Percentiles rank a stretch among this genome's conserved stretches.
Conservation (phyloP, 129 eudicot species). For the Ambrosia artemisiifolia region DNA sequence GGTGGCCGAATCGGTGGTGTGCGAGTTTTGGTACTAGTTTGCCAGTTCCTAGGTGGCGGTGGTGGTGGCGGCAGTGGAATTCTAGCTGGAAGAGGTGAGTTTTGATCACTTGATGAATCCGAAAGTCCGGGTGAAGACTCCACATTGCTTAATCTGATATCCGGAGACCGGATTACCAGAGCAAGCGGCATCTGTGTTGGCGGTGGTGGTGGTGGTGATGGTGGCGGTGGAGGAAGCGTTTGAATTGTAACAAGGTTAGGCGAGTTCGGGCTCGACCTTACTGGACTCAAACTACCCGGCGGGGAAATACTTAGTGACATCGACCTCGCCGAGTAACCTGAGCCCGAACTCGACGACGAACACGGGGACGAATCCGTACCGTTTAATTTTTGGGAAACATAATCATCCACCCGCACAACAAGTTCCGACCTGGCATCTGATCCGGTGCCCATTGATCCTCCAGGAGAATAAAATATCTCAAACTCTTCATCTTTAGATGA, state of each 20-base stretch:
- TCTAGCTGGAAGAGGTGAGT: too few species aligned
- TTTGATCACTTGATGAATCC: too few species aligned
- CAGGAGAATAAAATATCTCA: slow-evolving; percentile 74
- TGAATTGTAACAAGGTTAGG: slow-evolving; percentile 58
- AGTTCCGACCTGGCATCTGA: slow-evolving; percentile 48
- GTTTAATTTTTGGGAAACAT: slow-evolving; percentile 22
- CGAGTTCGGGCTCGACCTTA: slow-evolving; percentile 49
- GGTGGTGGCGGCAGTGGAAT: too few species aligned
- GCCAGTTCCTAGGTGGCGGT: slow-evolving; percentile 43
- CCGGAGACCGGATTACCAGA: too few species aligned
- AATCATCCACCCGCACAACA: slow-evolving; percentile 35
- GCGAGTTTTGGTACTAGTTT: slow-evolving; percentile 17
- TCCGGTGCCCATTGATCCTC: slow-evolving; percentile 60
- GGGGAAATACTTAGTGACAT: slow-evolving; percentile 60
- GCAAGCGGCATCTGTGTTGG: slow-evolving; percentile 22
- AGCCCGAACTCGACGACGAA: slow-evolving; percentile 51
- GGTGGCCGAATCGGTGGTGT: slow-evolving; percentile 39
- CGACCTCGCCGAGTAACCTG: slow-evolving; percentile 41
- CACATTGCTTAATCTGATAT: too few species aligned
- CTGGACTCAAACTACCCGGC: slow-evolving; percentile 67
- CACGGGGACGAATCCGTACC: slow-evolving; percentile 22
- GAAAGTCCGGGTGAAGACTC: too few species aligned
- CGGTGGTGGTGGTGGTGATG: slow-evolving; percentile 26
- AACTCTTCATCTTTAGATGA: slow-evolving; percentile 48
- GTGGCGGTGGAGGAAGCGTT: slow-evolving; percentile 24